A percentile compares a stretch with the other conserved stretches of the same genome.
These are phyloP conservation scores for Chloranthus sessilifolius DNA, from an alignment of 164 flowering plant species.

Conservation along the genomic window DNA sequence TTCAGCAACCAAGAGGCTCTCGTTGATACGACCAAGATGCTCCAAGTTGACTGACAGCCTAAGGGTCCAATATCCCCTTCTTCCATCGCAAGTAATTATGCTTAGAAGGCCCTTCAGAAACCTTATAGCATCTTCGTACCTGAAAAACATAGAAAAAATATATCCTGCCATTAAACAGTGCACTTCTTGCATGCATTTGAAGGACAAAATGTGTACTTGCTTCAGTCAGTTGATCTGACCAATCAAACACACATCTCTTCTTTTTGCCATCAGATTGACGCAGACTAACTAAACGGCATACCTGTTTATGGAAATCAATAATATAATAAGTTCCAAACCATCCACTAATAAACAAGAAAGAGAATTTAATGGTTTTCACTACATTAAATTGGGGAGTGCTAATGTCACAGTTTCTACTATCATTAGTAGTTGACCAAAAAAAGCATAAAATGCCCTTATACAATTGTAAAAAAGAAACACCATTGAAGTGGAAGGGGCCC, in stretches of 20 bases:
- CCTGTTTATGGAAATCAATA: no score
- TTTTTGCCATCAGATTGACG: background rate
- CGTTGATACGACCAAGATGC: constrained; percentile 58
- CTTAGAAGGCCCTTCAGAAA: constrained; percentile 47
- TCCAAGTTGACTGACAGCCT: constrained; percentile 85
- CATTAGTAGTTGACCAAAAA: no score
- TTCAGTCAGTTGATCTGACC: background rate
- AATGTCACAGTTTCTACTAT: no score
- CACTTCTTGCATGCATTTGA: background rate
- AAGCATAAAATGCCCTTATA: no score
- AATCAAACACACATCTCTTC: background rate
- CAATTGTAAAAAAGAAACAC: no score
- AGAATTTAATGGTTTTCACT: no score
- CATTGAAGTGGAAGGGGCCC: no score
- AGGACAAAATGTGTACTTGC: no score
- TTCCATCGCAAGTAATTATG: constrained; percentile 47
- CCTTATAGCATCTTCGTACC: constrained; percentile 69
- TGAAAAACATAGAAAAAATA: constrained; percentile 16
- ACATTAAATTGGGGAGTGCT: no score
- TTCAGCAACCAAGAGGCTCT: constrained; percentile 88
- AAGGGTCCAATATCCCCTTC: constrained; percentile 91
- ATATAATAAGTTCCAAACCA: no score
- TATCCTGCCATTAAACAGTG: background rate
- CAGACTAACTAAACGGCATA: background rate
- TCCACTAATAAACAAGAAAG: no score